These are phyloP conservation scores for Arctostaphylos glauca DNA, from an alignment of 148 eudicot genomes.

Conservation along the genomic window DNA sequence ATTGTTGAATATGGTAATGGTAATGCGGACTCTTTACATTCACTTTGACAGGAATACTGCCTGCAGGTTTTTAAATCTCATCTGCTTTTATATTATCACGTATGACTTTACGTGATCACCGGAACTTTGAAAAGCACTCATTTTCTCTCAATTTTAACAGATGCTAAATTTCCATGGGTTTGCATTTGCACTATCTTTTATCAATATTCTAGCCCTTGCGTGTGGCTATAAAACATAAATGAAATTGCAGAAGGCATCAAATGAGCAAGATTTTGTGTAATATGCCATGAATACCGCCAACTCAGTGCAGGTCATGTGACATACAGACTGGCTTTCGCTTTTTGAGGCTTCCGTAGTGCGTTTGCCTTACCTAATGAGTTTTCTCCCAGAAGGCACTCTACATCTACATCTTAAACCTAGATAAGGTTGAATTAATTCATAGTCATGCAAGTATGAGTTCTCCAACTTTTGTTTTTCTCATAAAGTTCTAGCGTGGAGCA, in stretches of 20 bases:
- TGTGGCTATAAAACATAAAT: neutral
- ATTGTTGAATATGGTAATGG: neutral
- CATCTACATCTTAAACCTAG: neutral
- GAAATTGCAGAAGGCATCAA: neutral
- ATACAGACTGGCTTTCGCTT: too few species aligned
- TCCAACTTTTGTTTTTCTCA: neutral
- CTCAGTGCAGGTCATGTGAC: too few species aligned
- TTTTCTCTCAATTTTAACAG: neutral
- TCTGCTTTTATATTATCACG: neutral
- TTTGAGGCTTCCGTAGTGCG: neutral
- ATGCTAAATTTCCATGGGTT: neutral
- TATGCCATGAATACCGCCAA: neutral
- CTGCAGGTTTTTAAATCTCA: neutral
- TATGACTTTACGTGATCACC: neutral
- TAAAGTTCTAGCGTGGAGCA: neutral
- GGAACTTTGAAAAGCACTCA: neutral
- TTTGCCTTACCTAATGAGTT: neutral
- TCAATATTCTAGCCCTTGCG: neutral
- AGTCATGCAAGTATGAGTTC: neutral
- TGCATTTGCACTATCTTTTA: neutral
- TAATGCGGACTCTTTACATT: neutral
- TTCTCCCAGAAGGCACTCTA: neutral
- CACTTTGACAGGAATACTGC: neutral
- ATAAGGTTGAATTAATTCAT: neutral
- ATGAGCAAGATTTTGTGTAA: neutral